Evolutionary conservation across 1,284 basidiomycete species (phyloP).

Genomic region (Paramarasmius palmivorus): DNA sequence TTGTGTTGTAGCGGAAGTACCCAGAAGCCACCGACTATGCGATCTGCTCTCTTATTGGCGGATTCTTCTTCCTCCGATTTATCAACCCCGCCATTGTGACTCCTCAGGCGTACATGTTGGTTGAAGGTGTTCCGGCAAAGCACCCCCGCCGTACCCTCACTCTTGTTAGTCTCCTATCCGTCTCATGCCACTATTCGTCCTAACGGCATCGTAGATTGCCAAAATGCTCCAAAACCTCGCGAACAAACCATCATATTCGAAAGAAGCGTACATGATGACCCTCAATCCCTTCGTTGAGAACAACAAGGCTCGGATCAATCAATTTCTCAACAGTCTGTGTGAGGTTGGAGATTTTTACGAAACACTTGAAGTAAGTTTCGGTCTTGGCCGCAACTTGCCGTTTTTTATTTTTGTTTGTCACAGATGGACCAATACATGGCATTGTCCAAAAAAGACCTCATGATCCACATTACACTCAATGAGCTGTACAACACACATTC

Average conservation of each 20-base stretch:
- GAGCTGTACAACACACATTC: conserved; percentile 99
- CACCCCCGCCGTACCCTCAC: conserved; percentile 96
- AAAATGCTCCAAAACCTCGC: conserved; percentile 99
- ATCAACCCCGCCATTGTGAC: conserved; percentile 99
- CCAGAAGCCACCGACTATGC: conserved; percentile 97
- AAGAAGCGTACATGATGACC: conserved; percentile 98
- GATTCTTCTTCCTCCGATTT: conserved; percentile 99
- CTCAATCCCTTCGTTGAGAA: conserved; percentile 98
- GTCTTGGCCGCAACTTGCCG: not conserved
- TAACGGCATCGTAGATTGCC: conserved; percentile 69
- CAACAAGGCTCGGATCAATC: conserved; percentile 96
- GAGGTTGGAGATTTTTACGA: conserved; percentile 99
- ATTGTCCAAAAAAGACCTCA: conserved; percentile 96
- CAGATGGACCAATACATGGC: conserved; percentile 99
- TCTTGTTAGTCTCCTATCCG: conserved; percentile 52
- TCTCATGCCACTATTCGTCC: not conserved
- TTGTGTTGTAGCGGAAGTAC: conserved; percentile 83
- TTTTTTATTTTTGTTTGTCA: conserved; percentile 9
- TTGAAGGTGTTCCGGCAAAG: conserved; percentile 96
- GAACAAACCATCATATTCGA: conserved; percentile 97
- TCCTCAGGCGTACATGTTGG: conserved; percentile 99
- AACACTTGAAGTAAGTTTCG: conserved; percentile 81
- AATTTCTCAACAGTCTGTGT: conserved; percentile 94
- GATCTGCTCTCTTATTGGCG: conserved; percentile 97
- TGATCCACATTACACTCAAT: conserved; percentile 99